A percentile compares a stretch with the other conserved stretches of the same genome.
Conservation (phyloP, 306 rosid genomes). For the Neltuma alba region DNA sequence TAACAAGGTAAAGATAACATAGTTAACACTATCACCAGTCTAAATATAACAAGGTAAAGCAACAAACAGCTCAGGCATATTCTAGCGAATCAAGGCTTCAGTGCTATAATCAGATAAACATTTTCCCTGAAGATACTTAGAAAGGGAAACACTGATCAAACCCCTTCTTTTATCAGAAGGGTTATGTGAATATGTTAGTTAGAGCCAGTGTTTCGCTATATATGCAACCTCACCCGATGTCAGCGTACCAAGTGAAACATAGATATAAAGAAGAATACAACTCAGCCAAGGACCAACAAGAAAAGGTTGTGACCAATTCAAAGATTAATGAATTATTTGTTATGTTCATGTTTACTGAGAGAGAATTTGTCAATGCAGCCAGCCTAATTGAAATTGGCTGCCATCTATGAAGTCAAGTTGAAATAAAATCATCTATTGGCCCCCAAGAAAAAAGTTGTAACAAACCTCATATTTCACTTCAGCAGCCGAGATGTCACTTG, state of each 20-base stretch:
- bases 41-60: not conserved
- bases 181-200: not conserved
- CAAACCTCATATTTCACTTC: constrained; percentile 70
- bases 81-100: not conserved
- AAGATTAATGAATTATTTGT: not conserved
- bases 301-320: not conserved
- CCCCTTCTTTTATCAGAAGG: not conserved
- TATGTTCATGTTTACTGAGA: not conserved
- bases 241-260: not conserved
- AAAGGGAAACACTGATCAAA: not conserved
- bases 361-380: not conserved
- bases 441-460: not conserved
- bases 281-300: not conserved
- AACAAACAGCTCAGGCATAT: not conserved
- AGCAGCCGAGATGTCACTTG: constrained; percentile 52
- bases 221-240: not conserved
- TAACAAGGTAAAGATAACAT: not conserved
- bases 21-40: not conserved
- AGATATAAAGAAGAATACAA: not conserved
- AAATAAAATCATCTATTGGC: constrained; percentile 42
- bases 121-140: not conserved
- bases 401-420: constrained; percentile 16
- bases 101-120: not conserved
- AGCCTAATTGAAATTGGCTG: not conserved
- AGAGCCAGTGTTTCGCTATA: not conserved